phyloP scores from a whole-genome alignment of 768 basidiomycete genomes.

The Mycena sanguinolenta region DNA sequence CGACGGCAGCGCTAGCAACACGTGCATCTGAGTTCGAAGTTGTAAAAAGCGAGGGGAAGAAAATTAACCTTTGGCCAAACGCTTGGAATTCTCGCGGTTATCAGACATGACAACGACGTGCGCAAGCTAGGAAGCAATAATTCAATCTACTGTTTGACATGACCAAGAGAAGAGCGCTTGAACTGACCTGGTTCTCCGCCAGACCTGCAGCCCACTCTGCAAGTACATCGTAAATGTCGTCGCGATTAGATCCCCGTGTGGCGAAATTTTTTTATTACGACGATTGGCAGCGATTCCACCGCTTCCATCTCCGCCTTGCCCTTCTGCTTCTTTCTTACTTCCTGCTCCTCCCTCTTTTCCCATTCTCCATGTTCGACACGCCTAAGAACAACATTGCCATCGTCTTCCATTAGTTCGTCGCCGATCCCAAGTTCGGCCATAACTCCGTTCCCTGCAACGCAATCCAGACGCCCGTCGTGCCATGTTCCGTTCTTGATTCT shows the following conservation, averaged over 20 bases:
- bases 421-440: conserved; percentile 56
- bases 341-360: conserved; percentile 35
- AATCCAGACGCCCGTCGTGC: conserved; percentile 91
- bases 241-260: conserved; percentile 65
- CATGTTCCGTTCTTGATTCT: conserved; percentile 74
- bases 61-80: conserved; percentile 77
- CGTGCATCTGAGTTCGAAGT: neutral
- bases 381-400: conserved; percentile 5
- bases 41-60: conserved; percentile 67
- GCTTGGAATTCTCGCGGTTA: conserved; percentile 88
- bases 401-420: conserved; percentile 33
- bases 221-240: conserved; percentile 81
- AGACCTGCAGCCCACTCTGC: conserved; percentile 89
- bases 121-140: conserved; percentile 76
- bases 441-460: conserved; percentile 86
- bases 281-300: conserved; percentile 80
- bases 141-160: conserved; percentile 46
- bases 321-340: conserved; percentile 43
- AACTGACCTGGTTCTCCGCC: conserved; percentile 80
- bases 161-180: neutral
- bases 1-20: conserved; percentile 76
- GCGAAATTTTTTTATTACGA: conserved; percentile 85
- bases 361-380: neutral
- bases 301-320: conserved; percentile 68
- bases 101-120: conserved; percentile 94